These are phyloP conservation scores for Eucalyptus microcorys DNA, from an alignment of 345 rosid genomes.

Conservation along the genomic window DNA sequence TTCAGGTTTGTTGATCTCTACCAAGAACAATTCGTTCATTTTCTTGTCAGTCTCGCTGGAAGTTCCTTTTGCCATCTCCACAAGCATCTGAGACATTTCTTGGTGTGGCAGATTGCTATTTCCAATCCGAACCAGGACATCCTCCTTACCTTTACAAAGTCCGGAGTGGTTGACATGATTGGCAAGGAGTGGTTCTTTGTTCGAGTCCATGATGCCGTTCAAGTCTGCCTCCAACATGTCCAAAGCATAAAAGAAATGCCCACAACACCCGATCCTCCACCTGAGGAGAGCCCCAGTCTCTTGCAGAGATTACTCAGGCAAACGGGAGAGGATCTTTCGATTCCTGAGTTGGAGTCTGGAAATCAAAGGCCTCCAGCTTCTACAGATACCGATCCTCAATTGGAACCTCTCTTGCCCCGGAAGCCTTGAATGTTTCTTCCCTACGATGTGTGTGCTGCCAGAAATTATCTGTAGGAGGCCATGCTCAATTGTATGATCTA, in stretches of 20 bases:
- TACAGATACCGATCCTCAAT: conserved; percentile 12
- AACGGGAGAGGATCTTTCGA: conserved; percentile 27
- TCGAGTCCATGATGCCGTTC: conserved; percentile 93
- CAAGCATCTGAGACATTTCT: not conserved
- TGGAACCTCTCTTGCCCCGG: conserved; percentile 54
- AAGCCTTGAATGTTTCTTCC: conserved; percentile 1
- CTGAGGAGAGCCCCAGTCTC: conserved; percentile 21
- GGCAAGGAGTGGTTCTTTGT: conserved; percentile 97
- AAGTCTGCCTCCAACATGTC: conserved; percentile 81
- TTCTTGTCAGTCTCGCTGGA: not conserved
- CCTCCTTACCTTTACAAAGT: conserved; percentile 59
- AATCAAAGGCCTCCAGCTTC: not conserved
- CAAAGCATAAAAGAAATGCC: conserved; percentile 30
- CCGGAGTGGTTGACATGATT: conserved; percentile 65
- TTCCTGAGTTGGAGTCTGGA: conserved; percentile 44
- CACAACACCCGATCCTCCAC: conserved; percentile 2
- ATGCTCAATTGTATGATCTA: not conserved
- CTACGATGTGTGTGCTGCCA: not conserved
- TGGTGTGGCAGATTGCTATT: conserved; percentile 55
- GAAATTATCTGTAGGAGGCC: not conserved
- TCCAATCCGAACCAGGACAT: conserved; percentile 85
- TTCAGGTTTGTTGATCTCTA: conserved; percentile 40
- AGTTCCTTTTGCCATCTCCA: not conserved
- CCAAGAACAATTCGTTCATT: not conserved
- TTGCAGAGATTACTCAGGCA: conserved; percentile 30